Conservation (phyloP, 2,329 filamentous ascomycete genomes). For the Cordyceps sp. region DNA sequence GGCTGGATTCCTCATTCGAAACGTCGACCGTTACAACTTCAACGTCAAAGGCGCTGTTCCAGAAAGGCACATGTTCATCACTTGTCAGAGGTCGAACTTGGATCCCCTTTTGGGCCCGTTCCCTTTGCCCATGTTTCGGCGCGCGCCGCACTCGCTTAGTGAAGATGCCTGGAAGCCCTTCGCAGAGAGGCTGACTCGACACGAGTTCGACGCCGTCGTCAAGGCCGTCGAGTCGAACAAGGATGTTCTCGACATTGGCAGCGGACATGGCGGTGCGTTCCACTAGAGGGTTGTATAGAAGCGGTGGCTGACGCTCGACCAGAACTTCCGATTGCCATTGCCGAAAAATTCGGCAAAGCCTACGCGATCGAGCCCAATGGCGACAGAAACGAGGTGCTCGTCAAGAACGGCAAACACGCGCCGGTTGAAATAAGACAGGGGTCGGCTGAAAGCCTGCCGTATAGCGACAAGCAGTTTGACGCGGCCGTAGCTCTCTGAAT, state of each 20-base stretch:
- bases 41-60: not conserved
- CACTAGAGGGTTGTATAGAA: not conserved
- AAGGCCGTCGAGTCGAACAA: not conserved
- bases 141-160: not conserved
- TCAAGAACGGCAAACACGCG: not conserved
- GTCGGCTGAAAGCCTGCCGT: not conserved
- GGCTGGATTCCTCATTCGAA: not conserved
- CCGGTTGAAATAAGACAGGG: not conserved
- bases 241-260: not conserved
- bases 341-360: not conserved
- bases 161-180: not conserved
- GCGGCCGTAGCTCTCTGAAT: conserved; percentile 2
- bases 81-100: too few relatives aligned
- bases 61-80: not conserved
- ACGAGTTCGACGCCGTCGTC: not conserved
- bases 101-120: not conserved
- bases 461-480: conserved; percentile 1
- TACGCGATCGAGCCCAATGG: not conserved
- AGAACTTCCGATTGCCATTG: not conserved
- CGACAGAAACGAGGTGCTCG: not conserved
- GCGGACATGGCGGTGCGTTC: not conserved
- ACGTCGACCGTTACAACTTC: not conserved
- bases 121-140: not conserved
- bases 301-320: not conserved
- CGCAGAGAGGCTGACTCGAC: not conserved